Evolutionary conservation across 2,329 filamentous ascomycete genomes (phyloP).

Genomic region (Xylaria sp.): DNA sequence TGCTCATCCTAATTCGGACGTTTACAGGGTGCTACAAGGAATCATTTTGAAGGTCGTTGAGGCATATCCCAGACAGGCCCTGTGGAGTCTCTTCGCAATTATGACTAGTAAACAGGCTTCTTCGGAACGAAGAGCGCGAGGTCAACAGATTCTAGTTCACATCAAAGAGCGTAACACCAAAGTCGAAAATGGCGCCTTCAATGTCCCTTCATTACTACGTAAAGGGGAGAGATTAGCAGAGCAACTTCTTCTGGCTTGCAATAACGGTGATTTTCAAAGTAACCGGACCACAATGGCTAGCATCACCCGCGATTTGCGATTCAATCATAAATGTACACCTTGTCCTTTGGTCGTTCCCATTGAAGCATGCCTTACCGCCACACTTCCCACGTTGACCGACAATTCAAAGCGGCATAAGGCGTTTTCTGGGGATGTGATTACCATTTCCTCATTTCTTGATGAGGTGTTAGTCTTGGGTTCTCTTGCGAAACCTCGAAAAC

Average conservation of each 20-base stretch:
- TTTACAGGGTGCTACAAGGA: constrained; percentile 79
- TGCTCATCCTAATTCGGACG: constrained; percentile 81
- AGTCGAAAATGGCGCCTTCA: constrained; percentile 62
- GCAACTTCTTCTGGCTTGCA: constrained; percentile 82
- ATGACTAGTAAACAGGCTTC: constrained; percentile 78
- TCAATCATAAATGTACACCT: constrained; percentile 85
- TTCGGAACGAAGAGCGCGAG: constrained; percentile 69
- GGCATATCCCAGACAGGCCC: constrained; percentile 86
- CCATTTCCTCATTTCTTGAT: constrained; percentile 82
- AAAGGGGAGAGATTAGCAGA: constrained; percentile 86
- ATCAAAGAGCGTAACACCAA: constrained; percentile 63
- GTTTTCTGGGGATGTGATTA: constrained; percentile 87
- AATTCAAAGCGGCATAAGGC: constrained; percentile 81
- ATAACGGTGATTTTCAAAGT: constrained; percentile 77
- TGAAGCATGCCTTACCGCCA: constrained; percentile 84
- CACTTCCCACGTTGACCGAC: constrained; percentile 79
- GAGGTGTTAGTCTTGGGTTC: constrained; percentile 92
- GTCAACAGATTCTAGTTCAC: constrained; percentile 63
- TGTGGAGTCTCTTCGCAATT: constrained; percentile 91
- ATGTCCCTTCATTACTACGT: constrained; percentile 77
- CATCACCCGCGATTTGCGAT: constrained; percentile 80
- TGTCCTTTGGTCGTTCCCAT: constrained; percentile 90
- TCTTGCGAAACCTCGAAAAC: constrained; percentile 88
- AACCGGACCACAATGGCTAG: constrained; percentile 76
- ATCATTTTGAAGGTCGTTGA: constrained; percentile 90